These are phyloP conservation scores for Haplosporangium gracile DNA, from an alignment of 192 early-diverging fungal genomes.

Conservation along the genomic window DNA sequence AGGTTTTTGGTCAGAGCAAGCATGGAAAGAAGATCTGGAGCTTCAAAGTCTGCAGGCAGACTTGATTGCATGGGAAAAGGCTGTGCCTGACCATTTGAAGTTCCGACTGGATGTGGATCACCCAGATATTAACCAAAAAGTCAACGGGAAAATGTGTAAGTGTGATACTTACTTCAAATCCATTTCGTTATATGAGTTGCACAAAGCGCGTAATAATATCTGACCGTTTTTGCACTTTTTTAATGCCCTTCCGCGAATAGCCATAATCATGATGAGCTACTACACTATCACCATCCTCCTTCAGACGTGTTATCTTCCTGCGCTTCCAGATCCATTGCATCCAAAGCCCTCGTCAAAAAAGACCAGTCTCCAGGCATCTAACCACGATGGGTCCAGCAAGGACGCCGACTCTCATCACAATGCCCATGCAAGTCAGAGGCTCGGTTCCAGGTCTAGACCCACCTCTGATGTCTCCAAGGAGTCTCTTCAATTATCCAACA, in stretches of 20 bases:
- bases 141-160: constrained; percentile 32
- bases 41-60: constrained; percentile 19
- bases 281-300: constrained; percentile 47
- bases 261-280: constrained; percentile 19
- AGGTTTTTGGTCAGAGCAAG: constrained; percentile 28
- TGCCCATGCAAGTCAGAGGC: neutral
- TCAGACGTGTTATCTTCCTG: constrained; percentile 35
- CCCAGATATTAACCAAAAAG: constrained; percentile 18
- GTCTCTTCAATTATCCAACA: neutral
- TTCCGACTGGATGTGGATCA: constrained; percentile 24
- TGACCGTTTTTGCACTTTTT: neutral
- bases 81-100: constrained; percentile 10
- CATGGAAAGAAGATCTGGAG: constrained; percentile 32
- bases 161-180: neutral
- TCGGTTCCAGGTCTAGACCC: neutral
- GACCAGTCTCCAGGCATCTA: neutral
- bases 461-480: neutral
- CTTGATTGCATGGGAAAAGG: constrained; percentile 25
- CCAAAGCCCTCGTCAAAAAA: neutral
- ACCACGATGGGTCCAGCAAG: neutral
- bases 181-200: neutral
- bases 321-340: neutral
- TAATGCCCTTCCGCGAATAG: neutral
- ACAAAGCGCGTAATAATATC: neutral
- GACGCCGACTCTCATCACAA: neutral